phyloP scores from a whole-genome alignment of 768 basidiomycete species.

The Kwoniella shandongensis region DNA sequence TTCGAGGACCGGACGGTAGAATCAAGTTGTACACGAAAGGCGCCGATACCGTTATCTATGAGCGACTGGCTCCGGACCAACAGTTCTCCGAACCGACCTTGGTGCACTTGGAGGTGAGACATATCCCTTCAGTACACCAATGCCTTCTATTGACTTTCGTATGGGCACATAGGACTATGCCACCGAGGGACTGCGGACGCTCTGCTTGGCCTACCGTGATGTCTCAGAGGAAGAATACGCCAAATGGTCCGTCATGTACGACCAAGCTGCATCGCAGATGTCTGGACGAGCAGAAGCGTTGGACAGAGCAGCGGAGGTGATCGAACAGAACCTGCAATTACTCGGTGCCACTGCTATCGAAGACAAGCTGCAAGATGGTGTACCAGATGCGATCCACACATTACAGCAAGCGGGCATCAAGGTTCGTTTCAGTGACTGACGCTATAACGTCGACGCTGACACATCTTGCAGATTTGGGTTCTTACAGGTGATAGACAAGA shows the following conservation, averaged over 20 bases:
- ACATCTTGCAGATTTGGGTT: slow-evolving; percentile 75
- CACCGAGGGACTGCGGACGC: slow-evolving; percentile 90
- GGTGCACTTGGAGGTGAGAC: slow-evolving; percentile 78
- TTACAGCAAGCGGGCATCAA: slow-evolving; percentile 98
- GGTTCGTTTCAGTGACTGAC: slow-evolving; percentile 55
- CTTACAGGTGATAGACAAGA: slow-evolving; percentile 97
- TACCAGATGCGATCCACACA: slow-evolving; percentile 96
- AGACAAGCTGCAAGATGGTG: slow-evolving; percentile 97
- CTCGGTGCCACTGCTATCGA: slow-evolving; percentile 98
- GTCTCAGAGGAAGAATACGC: slow-evolving; percentile 86
- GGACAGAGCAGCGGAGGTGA: slow-evolving; percentile 89
- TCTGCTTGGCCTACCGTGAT: slow-evolving; percentile 94
- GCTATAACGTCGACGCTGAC: background rate
- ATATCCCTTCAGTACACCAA: background rate
- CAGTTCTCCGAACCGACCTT: slow-evolving; percentile 78
- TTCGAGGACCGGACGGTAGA: slow-evolving; percentile 80
- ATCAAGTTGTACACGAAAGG: slow-evolving; percentile 97
- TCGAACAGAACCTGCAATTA: slow-evolving; percentile 89
- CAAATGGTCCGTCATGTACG: slow-evolving; percentile 83
- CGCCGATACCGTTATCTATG: slow-evolving; percentile 95
- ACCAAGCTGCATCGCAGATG: slow-evolving; percentile 91
- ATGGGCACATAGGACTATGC: slow-evolving; percentile 72
- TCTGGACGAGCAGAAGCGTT: slow-evolving; percentile 86
- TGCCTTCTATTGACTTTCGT: background rate
- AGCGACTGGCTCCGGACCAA: slow-evolving; percentile 76